Evolutionary conservation across 306 rosid species (phyloP), one percentile per base, ranked within the genome.

Genomic region (Comarum palustre): DNA sequence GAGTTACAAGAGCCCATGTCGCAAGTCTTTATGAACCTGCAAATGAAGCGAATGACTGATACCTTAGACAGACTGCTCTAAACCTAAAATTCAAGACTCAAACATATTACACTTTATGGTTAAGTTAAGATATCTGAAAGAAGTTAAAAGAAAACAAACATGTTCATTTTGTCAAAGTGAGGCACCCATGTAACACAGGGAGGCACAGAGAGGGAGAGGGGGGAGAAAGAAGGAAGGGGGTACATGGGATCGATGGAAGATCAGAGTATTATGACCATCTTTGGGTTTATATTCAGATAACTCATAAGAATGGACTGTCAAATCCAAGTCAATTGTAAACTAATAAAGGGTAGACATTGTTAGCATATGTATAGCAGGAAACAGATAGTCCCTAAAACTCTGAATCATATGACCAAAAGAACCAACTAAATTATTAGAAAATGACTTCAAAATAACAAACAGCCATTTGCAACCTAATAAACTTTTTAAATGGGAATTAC

Each of bases 21-120:
- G 75, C 99, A 94, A 51, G 97, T 94, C 99, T 77, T 91, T 86
- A 55, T 96, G 96, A 83, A 94, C 96, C 99, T 94, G 89, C 81
- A 78, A 24, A 24, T 12, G 12, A 55, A 78, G 55, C 69, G 77
- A 74, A 75, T 34, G 41, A 71, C 51, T 54, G 41, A 74, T 24
- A 79, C 42, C 31, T 43, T 20, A 41, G 74, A 60, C 64, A 41
- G 74, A 60, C 64, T n/a, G 32, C 54, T 76, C 45, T 62, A 8
- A 71, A 31, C 7, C 11, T 14, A 6, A 32, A 43, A 67, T 51
- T 52, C 38, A 65, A 25, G 31, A 66, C n/a, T 10, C 13, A 17
- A 46, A 63, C 41, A 36, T 11, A 66, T 14, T 19, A 46, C 16
- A 73, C 62, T 34, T 20, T 3, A 67, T 2, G 75, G 45, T 14